phyloP scores from a whole-genome alignment of 306 rosid genomes.

The Casuarina glauca region DNA sequence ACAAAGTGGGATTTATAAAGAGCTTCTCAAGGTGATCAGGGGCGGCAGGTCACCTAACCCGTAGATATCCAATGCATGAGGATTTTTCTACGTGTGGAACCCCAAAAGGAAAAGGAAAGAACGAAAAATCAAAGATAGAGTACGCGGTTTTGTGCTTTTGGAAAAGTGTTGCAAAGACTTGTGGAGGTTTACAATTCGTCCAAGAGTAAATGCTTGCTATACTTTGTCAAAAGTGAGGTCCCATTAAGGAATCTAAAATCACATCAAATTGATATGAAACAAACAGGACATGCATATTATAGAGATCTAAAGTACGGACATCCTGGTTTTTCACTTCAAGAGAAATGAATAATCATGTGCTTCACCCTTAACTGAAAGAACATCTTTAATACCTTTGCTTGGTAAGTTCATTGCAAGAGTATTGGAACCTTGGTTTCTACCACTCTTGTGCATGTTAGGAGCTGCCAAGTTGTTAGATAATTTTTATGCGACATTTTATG shows the following conservation, averaged over 20 bases:
- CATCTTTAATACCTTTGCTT: background rate
- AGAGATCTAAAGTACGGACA: too few relatives aligned
- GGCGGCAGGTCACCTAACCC: constrained; percentile 59
- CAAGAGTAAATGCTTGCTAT: background rate
- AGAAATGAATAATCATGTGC: too few relatives aligned
- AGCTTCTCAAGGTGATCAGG: constrained; percentile 33
- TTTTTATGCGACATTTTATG: too few relatives aligned
- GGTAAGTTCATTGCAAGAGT: background rate
- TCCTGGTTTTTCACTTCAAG: too few relatives aligned
- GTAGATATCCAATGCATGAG: constrained; percentile 41
- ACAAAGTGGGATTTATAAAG: constrained; percentile 31
- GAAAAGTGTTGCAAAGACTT: background rate
- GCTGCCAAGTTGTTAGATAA: background rate
- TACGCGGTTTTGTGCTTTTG: background rate
- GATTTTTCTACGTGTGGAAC: constrained; percentile 10
- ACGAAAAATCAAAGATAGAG: background rate
- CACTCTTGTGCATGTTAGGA: background rate
- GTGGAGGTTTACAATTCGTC: background rate
- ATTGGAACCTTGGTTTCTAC: background rate
- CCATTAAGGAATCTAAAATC: background rate
- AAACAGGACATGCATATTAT: too few relatives aligned
- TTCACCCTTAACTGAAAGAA: too few relatives aligned
- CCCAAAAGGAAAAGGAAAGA: background rate
- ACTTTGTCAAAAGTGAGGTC: background rate
- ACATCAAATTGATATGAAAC: background rate